Evolutionary conservation across 495 filamentous ascomycete species (phyloP).

Genomic region (Aspergillus wentii): DNA sequence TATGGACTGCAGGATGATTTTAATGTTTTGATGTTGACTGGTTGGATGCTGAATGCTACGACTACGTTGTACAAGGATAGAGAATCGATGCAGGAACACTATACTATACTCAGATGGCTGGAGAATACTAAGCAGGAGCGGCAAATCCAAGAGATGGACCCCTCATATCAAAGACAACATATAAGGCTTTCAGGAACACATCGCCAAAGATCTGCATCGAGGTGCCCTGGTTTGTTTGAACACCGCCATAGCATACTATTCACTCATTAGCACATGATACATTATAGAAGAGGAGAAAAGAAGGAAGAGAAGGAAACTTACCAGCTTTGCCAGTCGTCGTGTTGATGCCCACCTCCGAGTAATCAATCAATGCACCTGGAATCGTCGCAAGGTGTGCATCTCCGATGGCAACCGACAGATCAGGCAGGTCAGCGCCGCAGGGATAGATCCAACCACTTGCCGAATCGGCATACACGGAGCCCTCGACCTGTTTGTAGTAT

Average conservation of each 20-base stretch:
- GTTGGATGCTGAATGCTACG: no score
- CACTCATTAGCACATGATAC: constrained; percentile 39
- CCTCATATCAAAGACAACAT: constrained; percentile 68
- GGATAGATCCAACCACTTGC: constrained; percentile 63
- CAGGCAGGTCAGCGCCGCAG: constrained; percentile 57
- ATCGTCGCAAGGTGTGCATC: constrained; percentile 54
- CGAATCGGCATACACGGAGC: constrained; percentile 41
- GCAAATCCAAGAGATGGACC: constrained; percentile 41
- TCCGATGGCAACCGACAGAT: constrained; percentile 63
- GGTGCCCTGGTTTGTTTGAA: constrained; percentile 57
- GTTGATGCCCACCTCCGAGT: constrained; percentile 49
- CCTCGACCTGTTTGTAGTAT: constrained; percentile 60
- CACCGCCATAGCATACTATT: constrained; percentile 64
- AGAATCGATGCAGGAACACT: no score
- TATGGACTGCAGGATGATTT: no score
- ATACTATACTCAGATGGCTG: no score
- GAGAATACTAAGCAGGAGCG: constrained; percentile 7
- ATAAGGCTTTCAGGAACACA: constrained; percentile 73
- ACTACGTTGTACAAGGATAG: no score
- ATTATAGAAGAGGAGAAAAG: constrained; percentile 19
- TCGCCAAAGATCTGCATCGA: constrained; percentile 71
- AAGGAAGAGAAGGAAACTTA: constrained; percentile 18
- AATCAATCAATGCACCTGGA: constrained; percentile 63
- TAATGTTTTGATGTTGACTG: no score
- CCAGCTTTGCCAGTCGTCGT: constrained; percentile 31